Conservation (phyloP, 2,329 filamentous ascomycete species). For the Penicillium thymicola region DNA sequence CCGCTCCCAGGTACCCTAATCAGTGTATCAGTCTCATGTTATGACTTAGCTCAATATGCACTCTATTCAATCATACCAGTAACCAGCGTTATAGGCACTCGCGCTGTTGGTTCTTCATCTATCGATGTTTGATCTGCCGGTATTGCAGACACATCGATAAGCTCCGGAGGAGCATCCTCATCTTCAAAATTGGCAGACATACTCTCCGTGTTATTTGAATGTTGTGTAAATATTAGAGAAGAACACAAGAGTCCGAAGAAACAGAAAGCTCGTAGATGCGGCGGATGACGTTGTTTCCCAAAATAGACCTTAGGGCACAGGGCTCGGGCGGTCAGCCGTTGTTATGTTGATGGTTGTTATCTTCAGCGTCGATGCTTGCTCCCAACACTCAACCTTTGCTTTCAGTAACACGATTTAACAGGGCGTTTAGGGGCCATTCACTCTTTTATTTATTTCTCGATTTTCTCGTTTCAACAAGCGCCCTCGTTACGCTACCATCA, state of each 20-base stretch:
- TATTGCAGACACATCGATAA: constrained; percentile 39
- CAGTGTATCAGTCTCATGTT: neutral
- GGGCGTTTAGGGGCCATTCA: constrained; percentile 17
- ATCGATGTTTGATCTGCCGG: constrained; percentile 24
- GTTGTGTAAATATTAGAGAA: neutral
- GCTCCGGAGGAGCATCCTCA: constrained; percentile 44
- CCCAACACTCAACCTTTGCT: constrained; percentile 13
- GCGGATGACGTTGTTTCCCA: constrained; percentile 24
- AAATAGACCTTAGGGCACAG: constrained; percentile 28
- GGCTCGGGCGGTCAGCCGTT: constrained; percentile 28
- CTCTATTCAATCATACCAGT: constrained; percentile 39
- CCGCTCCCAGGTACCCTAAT: constrained; percentile 85
- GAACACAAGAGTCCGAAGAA: neutral
- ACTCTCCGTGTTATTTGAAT: neutral
- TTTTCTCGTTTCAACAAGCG: constrained; percentile 15
- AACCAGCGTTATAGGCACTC: constrained; percentile 51
- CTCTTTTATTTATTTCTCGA: constrained; percentile 15
- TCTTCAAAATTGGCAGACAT: constrained; percentile 35
- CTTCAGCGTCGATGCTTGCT: constrained; percentile 16
- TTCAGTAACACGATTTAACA: constrained; percentile 4
- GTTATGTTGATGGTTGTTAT: constrained; percentile 21
- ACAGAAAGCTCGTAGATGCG: constrained; percentile 9
- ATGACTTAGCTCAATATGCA: neutral
- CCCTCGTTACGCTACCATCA: constrained; percentile 22
- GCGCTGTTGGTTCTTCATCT: constrained; percentile 30